These are phyloP conservation scores for Canavalia ensiformis DNA, from an alignment of 306 rosid genomes.

Conservation along the genomic window DNA sequence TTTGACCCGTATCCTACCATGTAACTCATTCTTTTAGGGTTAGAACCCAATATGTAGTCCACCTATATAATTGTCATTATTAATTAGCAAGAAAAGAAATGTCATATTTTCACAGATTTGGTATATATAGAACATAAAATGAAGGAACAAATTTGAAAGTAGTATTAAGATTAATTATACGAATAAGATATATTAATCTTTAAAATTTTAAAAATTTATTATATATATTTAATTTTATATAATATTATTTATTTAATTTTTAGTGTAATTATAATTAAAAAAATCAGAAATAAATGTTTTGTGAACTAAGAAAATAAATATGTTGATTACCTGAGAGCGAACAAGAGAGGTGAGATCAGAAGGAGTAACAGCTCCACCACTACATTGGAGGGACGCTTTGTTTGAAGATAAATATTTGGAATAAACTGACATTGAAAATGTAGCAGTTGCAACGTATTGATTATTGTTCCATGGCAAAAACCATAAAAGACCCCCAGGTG, in stretches of 20 bases:
- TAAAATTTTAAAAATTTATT: too few species aligned
- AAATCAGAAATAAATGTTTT: too few species aligned
- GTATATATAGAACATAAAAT: neutral
- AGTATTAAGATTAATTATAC: neutral
- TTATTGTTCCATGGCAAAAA: constrained; percentile 62
- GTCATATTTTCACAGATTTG: neutral
- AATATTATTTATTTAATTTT: too few species aligned
- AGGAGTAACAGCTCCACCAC: constrained; percentile 44
- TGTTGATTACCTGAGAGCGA: constrained; percentile 55
- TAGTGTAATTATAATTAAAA: too few species aligned
- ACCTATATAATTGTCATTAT: constrained; percentile 42
- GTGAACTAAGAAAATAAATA: too few species aligned
- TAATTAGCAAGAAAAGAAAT: neutral
- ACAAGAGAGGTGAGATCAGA: constrained; percentile 52
- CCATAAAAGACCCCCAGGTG: constrained; percentile 62
- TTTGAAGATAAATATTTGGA: constrained; percentile 55
- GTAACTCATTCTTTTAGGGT: constrained; percentile 65
- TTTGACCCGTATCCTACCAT: constrained; percentile 75
- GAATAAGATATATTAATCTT: neutral
- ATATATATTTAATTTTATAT: too few species aligned
- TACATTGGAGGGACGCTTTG: constrained; percentile 41
- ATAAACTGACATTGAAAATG: constrained; percentile 56
- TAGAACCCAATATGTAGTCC: constrained; percentile 70
- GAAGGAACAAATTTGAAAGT: too few species aligned
- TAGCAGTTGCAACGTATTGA: constrained; percentile 66